Base-by-base conservation (phyloP, 2,329 filamentous ascomycete species). In the Colletotrichum echinochloae region DNA sequence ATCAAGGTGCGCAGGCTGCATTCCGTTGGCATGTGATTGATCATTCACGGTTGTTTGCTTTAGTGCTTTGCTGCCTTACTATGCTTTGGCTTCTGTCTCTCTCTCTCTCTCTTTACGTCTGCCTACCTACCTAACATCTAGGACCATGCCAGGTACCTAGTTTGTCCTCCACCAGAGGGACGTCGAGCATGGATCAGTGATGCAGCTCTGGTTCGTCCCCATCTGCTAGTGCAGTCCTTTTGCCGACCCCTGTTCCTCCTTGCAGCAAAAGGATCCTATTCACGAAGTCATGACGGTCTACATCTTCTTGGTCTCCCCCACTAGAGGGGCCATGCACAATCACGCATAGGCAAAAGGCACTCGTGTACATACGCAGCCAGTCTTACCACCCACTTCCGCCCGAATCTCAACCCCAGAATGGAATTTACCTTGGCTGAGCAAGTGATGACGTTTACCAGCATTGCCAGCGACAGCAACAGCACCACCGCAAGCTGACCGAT, bases 401-500 rank as follows among this genome's bases (percentile, higher is more conserved):
- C 48, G 23, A 41, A 39, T 33, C 57, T 54, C 39, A 51, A 59
- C 41, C 66, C 28, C 52, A 16, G 52, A 35, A 26, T 41, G 49
- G 61, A 57, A 14, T n/a, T 52, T 48, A 56, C 52, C 67, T 67
- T 70, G 67, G 64, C 44, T 62, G 57, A 66, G 51, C 63, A 56
- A 67, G 67, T 70, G 57, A 57, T 70, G 67, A 70, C 67, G 67
- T 70, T 70, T 30, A 67, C 67, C 57, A 65, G 57, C 51, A 44
- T n/a, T 35, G 18, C 26, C 30, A 35, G 9, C 18, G 18, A 20
- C 37, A 39, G 37, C 37, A 39, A 3, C 48, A 51, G 26, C 48
- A 8, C 55, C 62, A 55, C 62, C 66, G 14, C 23, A 46, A 57
- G 61, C 66, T 65, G 60, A 56, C 62, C 51, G 52, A 61, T 41